Evolutionary conservation across 2,329 filamentous ascomycete species (phyloP).

Genomic region (Zasmidium citrigriseum): DNA sequence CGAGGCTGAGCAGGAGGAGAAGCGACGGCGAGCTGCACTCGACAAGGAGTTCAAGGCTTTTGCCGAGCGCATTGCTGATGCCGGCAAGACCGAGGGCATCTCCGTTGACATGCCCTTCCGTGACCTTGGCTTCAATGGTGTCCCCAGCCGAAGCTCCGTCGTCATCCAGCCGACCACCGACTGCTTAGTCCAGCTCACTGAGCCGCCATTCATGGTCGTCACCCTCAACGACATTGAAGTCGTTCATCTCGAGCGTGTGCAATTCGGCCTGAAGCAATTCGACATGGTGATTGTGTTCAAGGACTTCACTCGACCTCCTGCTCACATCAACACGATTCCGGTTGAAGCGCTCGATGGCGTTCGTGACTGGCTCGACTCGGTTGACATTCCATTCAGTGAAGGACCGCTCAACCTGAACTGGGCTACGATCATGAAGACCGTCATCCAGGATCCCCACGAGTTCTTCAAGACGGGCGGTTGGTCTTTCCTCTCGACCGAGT

Average conservation of each 20-base stretch:
- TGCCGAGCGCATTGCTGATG: constrained; percentile 95
- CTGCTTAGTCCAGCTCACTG: constrained; percentile 93
- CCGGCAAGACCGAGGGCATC: constrained; percentile 84
- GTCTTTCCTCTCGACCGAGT: constrained; percentile 86
- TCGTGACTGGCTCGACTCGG: constrained; percentile 96
- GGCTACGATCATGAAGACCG: constrained; percentile 99
- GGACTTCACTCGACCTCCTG: constrained; percentile 86
- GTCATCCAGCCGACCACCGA: constrained; percentile 95
- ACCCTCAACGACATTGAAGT: constrained; percentile 95
- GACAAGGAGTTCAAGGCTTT: constrained; percentile 96
- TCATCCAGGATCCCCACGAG: constrained; percentile 86
- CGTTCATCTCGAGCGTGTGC: constrained; percentile 91
- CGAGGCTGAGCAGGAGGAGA: constrained; percentile 95
- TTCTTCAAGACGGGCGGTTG: constrained; percentile 97
- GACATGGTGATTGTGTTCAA: constrained; percentile 98
- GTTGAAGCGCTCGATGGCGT: constrained; percentile 92
- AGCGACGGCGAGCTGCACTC: constrained; percentile 83
- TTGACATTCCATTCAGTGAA: constrained; percentile 91
- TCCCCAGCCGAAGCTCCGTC: constrained; percentile 93
- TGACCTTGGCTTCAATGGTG: constrained; percentile 94
- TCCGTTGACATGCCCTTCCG: constrained; percentile 96
- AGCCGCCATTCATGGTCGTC: constrained; percentile 94
- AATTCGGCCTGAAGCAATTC: constrained; percentile 97
- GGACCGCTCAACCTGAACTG: constrained; percentile 97
- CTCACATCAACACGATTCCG: constrained; percentile 97